Base-by-base conservation (phyloP, 768 basidiomycete species). In the Russula abietina region DNA sequence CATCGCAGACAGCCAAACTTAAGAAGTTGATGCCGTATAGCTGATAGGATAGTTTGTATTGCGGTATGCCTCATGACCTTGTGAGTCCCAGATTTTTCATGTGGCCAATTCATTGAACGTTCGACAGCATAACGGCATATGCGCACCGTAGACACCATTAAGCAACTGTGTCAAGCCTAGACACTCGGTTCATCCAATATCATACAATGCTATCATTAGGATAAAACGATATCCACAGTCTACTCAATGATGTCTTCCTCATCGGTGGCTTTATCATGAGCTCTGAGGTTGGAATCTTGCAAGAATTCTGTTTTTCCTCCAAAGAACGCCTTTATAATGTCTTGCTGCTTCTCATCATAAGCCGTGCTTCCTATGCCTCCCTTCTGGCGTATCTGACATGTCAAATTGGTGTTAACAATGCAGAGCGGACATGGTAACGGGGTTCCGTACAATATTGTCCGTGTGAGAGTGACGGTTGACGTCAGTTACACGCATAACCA, bases 21-120 rank as follows among this genome's bases (percentile, higher is more conserved):
- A 88, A 85, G 76, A 89, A 83, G 48, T 69, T 91, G 51, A 76
- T 91, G 33, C 89, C 89, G 2, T 90, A 91, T 65, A 86, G 86
- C 24, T 82, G 74, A 69, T 60, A 61, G 57, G 51, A 38, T 51
- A 11, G 39, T 24, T 28, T n/a, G 30, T 60, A 56, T 17, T 41
- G 3, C 19, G 52, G 33, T 55, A 39, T 48, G 28, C 32, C 8
- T 26, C 43, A 16, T 10, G n/a, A 45, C 22, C 12, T 9, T 28
- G 11, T 28, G 12, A 36, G 17, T 54, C 19, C 16, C 19, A 12
- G n/a, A n/a, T 59, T 16, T 41, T 39, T 52, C 39, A 24, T 36
- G 26, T n/a, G 54, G 9, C 5, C 5, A 24, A 41, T 28, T 48
- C 54, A 43, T 32, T 43, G 30, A 62, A 41, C 24, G 12, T 16